Percentiles rank a stretch among this genome's conserved stretches.
Conservation (phyloP, 768 basidiomycete genomes). For the Macrolepiota albuminosa region DNA sequence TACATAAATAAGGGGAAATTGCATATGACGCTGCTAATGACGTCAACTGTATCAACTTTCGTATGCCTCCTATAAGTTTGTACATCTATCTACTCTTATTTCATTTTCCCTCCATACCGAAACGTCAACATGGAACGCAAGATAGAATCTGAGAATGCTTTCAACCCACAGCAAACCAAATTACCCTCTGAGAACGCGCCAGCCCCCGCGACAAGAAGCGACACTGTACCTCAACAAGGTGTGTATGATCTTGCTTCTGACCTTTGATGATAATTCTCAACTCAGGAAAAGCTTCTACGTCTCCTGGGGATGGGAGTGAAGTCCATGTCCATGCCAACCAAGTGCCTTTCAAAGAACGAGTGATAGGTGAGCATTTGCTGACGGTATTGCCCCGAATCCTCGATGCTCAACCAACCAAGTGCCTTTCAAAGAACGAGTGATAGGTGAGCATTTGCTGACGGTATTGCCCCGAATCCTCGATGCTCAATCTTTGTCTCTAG, state of each 20-base stretch:
- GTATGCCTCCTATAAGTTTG: neutral
- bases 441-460: constrained; percentile 32
- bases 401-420: constrained; percentile 28
- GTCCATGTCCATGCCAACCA: constrained; percentile 24
- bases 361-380: constrained; percentile 39
- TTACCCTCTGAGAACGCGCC: constrained; percentile 22
- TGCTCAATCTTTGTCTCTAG: constrained; percentile 9
- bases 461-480: neutral
- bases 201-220: constrained; percentile 22
- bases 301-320: constrained; percentile 29
- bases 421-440: constrained; percentile 56
- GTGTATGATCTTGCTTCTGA: constrained; percentile 10
- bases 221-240: constrained; percentile 36
- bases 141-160: neutral
- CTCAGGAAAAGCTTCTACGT: constrained; percentile 24
- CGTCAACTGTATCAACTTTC: constrained; percentile 3
- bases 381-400: neutral
- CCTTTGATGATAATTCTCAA: neutral
- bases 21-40: constrained; percentile 7
- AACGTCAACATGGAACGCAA: neutral
- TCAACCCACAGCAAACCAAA: constrained; percentile 9
- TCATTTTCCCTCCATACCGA: neutral
- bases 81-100: neutral
- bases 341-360: constrained; percentile 55
- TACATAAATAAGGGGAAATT: neutral